Percentiles rank a stretch among this genome's conserved stretches.
Evolutionary conservation across 345 rosid genomes (phyloP).

Genomic region (Carallia brachiata): DNA sequence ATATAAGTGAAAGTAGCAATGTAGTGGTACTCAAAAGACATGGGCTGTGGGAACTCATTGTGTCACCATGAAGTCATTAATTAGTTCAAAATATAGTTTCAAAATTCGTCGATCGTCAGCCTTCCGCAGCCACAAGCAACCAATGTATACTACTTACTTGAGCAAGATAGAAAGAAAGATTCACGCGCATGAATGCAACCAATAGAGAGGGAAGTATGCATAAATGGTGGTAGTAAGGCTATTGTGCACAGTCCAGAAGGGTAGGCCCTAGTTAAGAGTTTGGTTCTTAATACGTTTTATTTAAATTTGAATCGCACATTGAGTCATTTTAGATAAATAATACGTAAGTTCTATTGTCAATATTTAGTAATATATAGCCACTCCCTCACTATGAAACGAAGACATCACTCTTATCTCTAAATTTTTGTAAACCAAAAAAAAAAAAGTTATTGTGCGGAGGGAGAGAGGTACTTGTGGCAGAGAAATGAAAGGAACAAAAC

Average conservation of each 20-base stretch:
- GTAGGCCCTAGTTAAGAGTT: no score
- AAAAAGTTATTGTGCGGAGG: neutral
- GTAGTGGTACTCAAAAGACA: no score
- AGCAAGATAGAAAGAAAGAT: neutral
- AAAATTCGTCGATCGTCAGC: no score
- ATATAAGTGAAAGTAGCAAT: constrained; percentile 4
- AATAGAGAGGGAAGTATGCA: constrained; percentile 7
- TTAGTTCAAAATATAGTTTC: neutral
- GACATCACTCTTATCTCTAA: no score
- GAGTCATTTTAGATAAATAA: no score
- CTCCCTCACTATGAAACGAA: no score
- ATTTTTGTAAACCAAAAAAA: no score
- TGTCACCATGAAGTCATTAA: constrained; percentile 13
- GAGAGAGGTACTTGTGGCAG: constrained; percentile 3
- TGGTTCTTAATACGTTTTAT: no score
- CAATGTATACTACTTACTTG: neutral
- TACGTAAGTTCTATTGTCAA: no score
- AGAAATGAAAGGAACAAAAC: constrained; percentile 56
- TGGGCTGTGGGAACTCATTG: neutral
- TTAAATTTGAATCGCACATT: no score
- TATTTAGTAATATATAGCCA: no score
- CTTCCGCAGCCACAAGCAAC: no score
- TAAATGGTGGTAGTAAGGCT: constrained; percentile 16
- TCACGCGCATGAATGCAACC: neutral
- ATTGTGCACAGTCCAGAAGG: neutral